phyloP scores from a whole-genome alignment of 768 basidiomycete species.

The Podaxis sp. region DNA sequence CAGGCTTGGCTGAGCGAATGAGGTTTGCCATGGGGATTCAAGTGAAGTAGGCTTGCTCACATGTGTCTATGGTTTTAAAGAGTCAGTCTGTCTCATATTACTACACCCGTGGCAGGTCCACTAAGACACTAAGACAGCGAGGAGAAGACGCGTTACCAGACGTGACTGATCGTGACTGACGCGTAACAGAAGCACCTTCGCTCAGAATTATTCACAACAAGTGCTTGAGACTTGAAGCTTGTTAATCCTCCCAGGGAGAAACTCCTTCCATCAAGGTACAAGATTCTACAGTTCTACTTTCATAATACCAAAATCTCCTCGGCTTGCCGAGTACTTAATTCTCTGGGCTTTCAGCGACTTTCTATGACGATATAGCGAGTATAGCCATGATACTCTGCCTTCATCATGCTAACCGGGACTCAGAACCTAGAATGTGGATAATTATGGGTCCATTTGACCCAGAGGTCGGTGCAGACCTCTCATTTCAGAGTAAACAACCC shows the following conservation, averaged over 20 bases:
- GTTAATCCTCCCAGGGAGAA: neutral
- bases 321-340: neutral
- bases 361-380: neutral
- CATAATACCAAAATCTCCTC: too few species aligned
- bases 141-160: slow-evolving; percentile 2
- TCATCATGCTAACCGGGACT: neutral
- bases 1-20: neutral
- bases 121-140: too few species aligned
- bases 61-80: too few species aligned
- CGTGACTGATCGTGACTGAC: slow-evolving; percentile 9
- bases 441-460: slow-evolving; percentile 55
- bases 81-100: too few species aligned
- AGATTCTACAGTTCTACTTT: too few species aligned
- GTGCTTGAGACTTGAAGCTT: neutral
- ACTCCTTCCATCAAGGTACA: neutral
- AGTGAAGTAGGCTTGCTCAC: too few species aligned
- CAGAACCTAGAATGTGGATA: slow-evolving; percentile 44
- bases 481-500: slow-evolving; percentile 36
- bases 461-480: slow-evolving; percentile 29
- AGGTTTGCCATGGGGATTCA: neutral
- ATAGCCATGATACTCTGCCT: neutral
- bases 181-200: slow-evolving; percentile 1
- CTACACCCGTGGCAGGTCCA: too few species aligned
- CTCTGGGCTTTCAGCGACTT: neutral
- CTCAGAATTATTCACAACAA: neutral